These are phyloP conservation scores for Starmerella stigmatis DNA, from an alignment of 805 yeast species.

Conservation along the genomic window DNA sequence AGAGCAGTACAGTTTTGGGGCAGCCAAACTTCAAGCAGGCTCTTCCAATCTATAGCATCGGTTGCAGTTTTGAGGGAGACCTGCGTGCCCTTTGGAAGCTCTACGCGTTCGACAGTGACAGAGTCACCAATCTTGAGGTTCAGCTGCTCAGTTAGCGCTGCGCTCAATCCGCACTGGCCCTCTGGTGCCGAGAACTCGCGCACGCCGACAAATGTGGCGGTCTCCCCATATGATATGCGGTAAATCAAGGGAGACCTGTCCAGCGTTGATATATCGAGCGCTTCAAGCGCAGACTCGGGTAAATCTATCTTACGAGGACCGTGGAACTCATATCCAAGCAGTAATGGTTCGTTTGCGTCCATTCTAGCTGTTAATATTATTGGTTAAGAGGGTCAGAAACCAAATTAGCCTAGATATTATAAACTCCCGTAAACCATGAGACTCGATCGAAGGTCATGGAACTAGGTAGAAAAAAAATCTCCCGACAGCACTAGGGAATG, in stretches of 20 bases:
- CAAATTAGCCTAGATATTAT: neutral
- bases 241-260: conserved; percentile 37
- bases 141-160: conserved; percentile 29
- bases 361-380: no score
- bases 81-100: conserved; percentile 40
- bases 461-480: no score
- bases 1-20: conserved; percentile 42
- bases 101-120: conserved; percentile 26
- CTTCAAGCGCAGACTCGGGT: conserved; percentile 14
- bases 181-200: conserved; percentile 40
- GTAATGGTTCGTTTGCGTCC: neutral
- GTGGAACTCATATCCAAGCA: neutral
- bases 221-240: conserved; percentile 15
- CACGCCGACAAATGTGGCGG: conserved; percentile 36
- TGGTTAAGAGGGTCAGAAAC: conserved; percentile 6
- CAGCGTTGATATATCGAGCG: conserved; percentile 1
- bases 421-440: no score
- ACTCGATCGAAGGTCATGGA: no score
- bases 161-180: conserved; percentile 33
- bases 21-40: conserved; percentile 42
- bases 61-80: conserved; percentile 36
- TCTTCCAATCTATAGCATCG: conserved; percentile 41
- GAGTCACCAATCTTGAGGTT: conserved; percentile 19
- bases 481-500: no score
- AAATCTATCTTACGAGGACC: conserved; percentile 4